A percentile compares a stretch with the other conserved stretches of the same genome.
Evolutionary conservation across 805 yeast species (phyloP).

Genomic region (Spathaspora hagerdaliae): DNA sequence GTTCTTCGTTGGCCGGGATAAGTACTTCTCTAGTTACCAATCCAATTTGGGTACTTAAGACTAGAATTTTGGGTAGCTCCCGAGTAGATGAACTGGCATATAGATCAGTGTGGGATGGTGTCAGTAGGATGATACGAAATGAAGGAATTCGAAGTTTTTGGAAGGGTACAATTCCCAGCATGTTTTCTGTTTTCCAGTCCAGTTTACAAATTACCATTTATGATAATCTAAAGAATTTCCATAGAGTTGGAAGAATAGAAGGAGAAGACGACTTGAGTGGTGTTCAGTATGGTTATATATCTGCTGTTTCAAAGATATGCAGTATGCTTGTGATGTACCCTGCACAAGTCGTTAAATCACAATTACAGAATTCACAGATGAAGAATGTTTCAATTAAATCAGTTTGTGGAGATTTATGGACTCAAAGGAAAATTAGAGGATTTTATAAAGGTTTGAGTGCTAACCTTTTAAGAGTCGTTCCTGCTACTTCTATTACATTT

Average conservation of each 20-base stretch:
- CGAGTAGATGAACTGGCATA: slow-evolving; percentile 49
- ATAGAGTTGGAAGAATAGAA: slow-evolving; percentile 1
- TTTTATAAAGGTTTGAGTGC: slow-evolving; percentile 83
- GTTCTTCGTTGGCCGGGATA: slow-evolving; percentile 59
- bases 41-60: slow-evolving; percentile 94
- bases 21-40: slow-evolving; percentile 75
- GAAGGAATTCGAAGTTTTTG: slow-evolving; percentile 66
- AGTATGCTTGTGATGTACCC: slow-evolving; percentile 77
- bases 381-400: slow-evolving; percentile 16
- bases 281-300: slow-evolving; percentile 57
- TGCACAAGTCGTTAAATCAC: slow-evolving; percentile 72
- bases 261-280: slow-evolving; percentile 34
- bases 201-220: slow-evolving; percentile 84
- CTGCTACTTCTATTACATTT: slow-evolving; percentile 91
- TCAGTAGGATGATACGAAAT: slow-evolving; percentile 38
- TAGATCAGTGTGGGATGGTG: slow-evolving; percentile 53
- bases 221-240: slow-evolving; percentile 58
- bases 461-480: slow-evolving; percentile 77
- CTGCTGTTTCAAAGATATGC: slow-evolving; percentile 64
- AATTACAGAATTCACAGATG: slow-evolving; percentile 51
- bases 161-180: slow-evolving; percentile 70
- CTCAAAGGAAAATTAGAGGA: slow-evolving; percentile 49
- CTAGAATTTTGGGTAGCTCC: slow-evolving; percentile 70
- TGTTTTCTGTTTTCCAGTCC: slow-evolving; percentile 84
- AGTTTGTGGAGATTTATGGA: slow-evolving; percentile 40